A percentile compares a stretch with the other conserved stretches of the same genome.
Evolutionary conservation across 352 stramenopile genomes (phyloP).

Genomic region (Globisporangium middletonii): DNA sequence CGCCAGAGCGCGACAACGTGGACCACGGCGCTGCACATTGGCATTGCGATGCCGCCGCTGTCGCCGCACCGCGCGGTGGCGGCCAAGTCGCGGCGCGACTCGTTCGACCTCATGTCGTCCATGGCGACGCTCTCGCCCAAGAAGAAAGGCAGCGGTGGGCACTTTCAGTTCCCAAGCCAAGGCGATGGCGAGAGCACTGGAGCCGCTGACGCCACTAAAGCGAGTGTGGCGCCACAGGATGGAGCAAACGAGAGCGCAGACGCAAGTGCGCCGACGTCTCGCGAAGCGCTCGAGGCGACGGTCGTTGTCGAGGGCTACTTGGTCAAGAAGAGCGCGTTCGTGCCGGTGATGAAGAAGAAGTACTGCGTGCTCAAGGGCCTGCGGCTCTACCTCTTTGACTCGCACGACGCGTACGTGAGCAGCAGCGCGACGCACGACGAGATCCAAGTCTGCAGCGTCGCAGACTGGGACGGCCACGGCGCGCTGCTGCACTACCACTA

Average conservation of each 20-base stretch:
- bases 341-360: slow-evolving; percentile 56
- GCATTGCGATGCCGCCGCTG: slow-evolving; percentile 67
- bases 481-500: slow-evolving; percentile 65
- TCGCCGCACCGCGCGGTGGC: slow-evolving; percentile 63
- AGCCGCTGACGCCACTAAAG: neutral
- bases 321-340: slow-evolving; percentile 39
- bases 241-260: neutral
- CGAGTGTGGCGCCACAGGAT: neutral
- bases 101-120: slow-evolving; percentile 53
- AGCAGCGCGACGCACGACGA: slow-evolving; percentile 13
- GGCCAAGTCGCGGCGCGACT: slow-evolving; percentile 58
- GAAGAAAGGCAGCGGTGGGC: neutral
- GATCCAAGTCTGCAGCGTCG: slow-evolving; percentile 34
- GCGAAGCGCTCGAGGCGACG: slow-evolving; percentile 1
- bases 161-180: slow-evolving; percentile 6
- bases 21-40: slow-evolving; percentile 65
- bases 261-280: neutral
- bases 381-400: slow-evolving; percentile 35
- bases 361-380: slow-evolving; percentile 46
- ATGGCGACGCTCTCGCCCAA: slow-evolving; percentile 10
- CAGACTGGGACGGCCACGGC: slow-evolving; percentile 58
- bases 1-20: slow-evolving; percentile 61
- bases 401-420: slow-evolving; percentile 28
- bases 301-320: slow-evolving; percentile 50
- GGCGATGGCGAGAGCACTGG: neutral